phyloP scores from a whole-genome alignment of 2,329 filamentous ascomycete genomes.

The Amauroascus niger region DNA sequence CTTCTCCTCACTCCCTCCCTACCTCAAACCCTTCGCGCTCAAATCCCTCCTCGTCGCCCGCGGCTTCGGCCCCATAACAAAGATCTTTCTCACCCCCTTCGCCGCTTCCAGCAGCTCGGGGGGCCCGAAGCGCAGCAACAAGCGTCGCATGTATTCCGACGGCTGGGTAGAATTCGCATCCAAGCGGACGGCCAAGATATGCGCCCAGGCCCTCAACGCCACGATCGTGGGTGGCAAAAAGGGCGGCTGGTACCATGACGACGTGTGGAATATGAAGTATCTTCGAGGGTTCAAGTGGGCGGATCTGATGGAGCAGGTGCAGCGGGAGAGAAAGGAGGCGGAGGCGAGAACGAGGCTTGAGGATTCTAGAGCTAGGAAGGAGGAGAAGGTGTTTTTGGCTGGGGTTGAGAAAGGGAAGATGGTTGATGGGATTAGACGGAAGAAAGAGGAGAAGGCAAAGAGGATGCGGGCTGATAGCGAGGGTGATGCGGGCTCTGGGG shows the following conservation, averaged over 20 bases:
- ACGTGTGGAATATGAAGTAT: constrained; percentile 41
- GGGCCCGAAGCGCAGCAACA: constrained; percentile 27
- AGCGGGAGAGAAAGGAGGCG: constrained; percentile 34
- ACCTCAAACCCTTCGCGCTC: constrained; percentile 40
- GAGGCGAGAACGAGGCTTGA: constrained; percentile 36
- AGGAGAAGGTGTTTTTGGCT: constrained; percentile 37
- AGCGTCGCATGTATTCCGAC: constrained; percentile 35
- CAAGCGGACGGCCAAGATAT: constrained; percentile 38
- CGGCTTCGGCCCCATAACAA: constrained; percentile 36
- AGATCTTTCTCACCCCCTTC: constrained; percentile 37
- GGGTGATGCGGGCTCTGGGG: constrained; percentile 16
- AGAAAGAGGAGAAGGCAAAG: constrained; percentile 35
- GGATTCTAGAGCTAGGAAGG: constrained; percentile 34
- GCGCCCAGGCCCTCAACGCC: constrained; percentile 39
- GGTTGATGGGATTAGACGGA: constrained; percentile 37
- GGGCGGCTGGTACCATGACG: constrained; percentile 39
- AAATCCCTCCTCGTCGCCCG: constrained; percentile 35
- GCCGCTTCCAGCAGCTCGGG: constrained; percentile 21
- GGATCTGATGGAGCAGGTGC: constrained; percentile 39
- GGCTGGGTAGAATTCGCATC: constrained; percentile 42
- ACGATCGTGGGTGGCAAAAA: constrained; percentile 37
- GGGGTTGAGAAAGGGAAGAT: constrained; percentile 36
- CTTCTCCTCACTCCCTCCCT: constrained; percentile 39
- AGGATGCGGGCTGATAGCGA: constrained; percentile 18
- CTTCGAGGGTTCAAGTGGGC: constrained; percentile 36